These are phyloP conservation scores for Hyaloscypha bicolor DNA, from an alignment of 495 filamentous ascomycete species.

Conservation along the genomic window DNA sequence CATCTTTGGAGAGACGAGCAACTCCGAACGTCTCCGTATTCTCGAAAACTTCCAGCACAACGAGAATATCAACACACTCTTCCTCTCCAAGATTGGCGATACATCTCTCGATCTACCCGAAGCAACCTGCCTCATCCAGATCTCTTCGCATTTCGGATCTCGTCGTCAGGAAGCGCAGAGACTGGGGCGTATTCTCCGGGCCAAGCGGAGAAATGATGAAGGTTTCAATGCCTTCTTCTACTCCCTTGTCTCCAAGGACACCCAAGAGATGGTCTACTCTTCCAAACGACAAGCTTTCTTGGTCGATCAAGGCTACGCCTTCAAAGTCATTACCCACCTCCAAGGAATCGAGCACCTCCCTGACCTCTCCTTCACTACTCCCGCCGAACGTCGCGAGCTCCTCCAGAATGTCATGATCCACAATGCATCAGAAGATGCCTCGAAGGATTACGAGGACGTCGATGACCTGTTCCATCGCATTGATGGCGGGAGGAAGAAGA, in stretches of 20 bases:
- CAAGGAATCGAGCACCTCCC: constrained; percentile 85
- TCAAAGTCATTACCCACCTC: constrained; percentile 98
- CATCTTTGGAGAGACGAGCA: constrained; percentile 89
- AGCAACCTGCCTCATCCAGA: constrained; percentile 96
- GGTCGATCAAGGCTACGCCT: constrained; percentile 97
- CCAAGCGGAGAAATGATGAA: constrained; percentile 95
- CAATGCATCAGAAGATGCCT: constrained; percentile 49
- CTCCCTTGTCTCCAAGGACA: constrained; percentile 94
- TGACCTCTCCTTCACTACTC: constrained; percentile 76
- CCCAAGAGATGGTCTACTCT: constrained; percentile 97
- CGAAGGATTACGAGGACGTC: constrained; percentile 77
- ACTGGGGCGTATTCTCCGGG: constrained; percentile 90
- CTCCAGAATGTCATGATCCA: constrained; percentile 91
- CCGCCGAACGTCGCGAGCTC: constrained; percentile 83
- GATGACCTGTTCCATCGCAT: constrained; percentile 81
- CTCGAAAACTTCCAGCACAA: constrained; percentile 98
- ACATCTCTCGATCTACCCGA: constrained; percentile 96
- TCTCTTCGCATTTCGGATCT: constrained; percentile 97
- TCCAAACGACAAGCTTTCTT: constrained; percentile 97
- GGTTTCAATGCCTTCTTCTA: constrained; percentile 99
- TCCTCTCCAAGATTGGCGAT: constrained; percentile 97
- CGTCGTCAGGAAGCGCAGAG: constrained; percentile 96
- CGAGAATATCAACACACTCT: constrained; percentile 89
- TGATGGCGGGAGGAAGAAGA: constrained; percentile 48
- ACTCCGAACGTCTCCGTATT: constrained; percentile 84